A percentile compares a stretch with the other conserved stretches of the same genome.
These are phyloP conservation scores for Mrakiaceae sp. DNA, from an alignment of 1,284 basidiomycete species.

Conservation along the genomic window DNA sequence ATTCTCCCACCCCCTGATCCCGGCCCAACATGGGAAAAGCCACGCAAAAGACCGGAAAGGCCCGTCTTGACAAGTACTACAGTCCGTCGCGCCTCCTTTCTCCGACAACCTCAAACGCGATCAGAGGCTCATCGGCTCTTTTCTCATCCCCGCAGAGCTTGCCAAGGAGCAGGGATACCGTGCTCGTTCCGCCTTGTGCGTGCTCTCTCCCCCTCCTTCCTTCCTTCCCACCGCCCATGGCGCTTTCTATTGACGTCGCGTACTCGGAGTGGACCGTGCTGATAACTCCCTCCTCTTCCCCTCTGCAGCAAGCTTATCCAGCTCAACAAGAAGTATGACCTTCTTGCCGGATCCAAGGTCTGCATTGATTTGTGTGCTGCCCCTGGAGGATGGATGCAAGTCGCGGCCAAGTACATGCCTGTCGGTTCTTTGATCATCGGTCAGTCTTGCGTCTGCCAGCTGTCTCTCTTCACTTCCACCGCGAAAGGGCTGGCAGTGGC, in stretches of 20 bases:
- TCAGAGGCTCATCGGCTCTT: background rate
- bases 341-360: conserved; percentile 83
- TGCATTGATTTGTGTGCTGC: conserved; percentile 98
- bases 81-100: background rate
- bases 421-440: conserved; percentile 89
- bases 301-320: conserved; percentile 76
- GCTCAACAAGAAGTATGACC: conserved; percentile 93
- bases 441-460: conserved; percentile 31
- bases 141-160: conserved; percentile 26
- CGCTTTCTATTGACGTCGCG: background rate
- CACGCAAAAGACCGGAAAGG: conserved; percentile 53
- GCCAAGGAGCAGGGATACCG: conserved; percentile 91
- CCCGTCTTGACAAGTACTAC: conserved; percentile 42
- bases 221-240: background rate
- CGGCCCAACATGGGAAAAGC: conserved; percentile 34
- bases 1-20: background rate
- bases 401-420: conserved; percentile 97
- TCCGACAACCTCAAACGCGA: background rate
- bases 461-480: background rate
- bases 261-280: too few relatives aligned
- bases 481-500: background rate
- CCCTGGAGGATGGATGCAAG: conserved; percentile 98
- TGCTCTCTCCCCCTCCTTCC: conserved; percentile 2
- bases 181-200: conserved; percentile 87
- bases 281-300: background rate